phyloP scores from a whole-genome alignment of 2,329 filamentous ascomycete genomes.

The Coniochaeta ligniaria region DNA sequence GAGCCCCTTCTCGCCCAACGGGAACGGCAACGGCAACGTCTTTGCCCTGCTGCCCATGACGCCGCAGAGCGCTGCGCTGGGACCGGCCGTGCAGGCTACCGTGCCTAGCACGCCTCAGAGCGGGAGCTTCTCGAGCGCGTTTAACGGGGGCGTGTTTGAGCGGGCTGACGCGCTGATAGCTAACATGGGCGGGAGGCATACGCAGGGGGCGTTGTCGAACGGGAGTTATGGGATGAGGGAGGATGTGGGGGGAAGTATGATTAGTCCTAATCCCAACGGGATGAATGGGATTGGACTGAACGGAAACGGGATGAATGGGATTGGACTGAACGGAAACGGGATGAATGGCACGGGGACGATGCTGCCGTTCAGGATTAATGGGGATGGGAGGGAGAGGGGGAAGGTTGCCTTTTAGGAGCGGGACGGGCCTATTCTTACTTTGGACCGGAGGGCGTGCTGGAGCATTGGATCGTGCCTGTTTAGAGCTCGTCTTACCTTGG shows the following conservation, averaged over 20 bases:
- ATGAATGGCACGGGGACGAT: constrained; percentile 50
- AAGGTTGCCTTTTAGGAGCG: constrained; percentile 18
- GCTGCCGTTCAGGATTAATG: constrained; percentile 18
- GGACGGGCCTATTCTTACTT: background rate
- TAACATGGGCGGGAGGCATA: background rate
- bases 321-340: constrained; percentile 33
- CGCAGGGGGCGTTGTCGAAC: background rate
- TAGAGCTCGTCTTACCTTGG: background rate
- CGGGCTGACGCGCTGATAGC: constrained; percentile 47
- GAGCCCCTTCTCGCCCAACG: background rate
- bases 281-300: constrained; percentile 32
- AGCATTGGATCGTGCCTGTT: background rate
- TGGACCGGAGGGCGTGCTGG: background rate
- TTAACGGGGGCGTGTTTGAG: constrained; percentile 53
- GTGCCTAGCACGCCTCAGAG: constrained; percentile 65
- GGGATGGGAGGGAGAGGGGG: constrained; percentile 10
- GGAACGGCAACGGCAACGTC: constrained; percentile 4
- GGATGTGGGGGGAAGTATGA: constrained; percentile 16
- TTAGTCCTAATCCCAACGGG: constrained; percentile 14
- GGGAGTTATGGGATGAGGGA: constrained; percentile 5
- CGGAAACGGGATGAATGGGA: constrained; percentile 28
- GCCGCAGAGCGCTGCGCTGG: constrained; percentile 80
- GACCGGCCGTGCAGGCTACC: constrained; percentile 84
- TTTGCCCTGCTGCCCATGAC: constrained; percentile 61
- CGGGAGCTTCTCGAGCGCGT: constrained; percentile 46